These are phyloP conservation scores for Naganishia sp. DNA, from an alignment of 1,284 basidiomycete species.

Conservation along the genomic window DNA sequence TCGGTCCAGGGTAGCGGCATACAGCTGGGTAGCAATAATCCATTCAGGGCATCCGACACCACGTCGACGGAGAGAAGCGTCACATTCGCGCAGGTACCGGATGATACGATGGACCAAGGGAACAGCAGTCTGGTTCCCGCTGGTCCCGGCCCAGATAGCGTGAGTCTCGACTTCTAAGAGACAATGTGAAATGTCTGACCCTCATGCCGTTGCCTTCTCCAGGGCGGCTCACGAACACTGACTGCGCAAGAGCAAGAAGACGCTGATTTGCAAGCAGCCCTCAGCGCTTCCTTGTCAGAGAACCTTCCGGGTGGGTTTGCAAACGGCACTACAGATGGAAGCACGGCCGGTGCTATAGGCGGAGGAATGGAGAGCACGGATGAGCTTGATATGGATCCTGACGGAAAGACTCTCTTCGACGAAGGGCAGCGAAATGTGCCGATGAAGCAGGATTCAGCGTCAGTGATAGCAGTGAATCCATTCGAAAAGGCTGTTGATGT, in stretches of 20 bases:
- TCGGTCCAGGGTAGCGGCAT: background rate
- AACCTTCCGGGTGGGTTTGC: conserved; percentile 10
- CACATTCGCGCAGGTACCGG: conserved; percentile 15
- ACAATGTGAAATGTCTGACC: background rate
- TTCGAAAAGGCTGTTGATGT: too few relatives aligned
- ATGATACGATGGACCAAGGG: conserved; percentile 20
- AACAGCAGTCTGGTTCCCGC: conserved; percentile 17
- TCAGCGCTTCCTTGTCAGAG: conserved; percentile 11
- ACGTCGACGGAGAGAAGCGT: conserved; percentile 16
- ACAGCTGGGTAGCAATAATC: conserved; percentile 23
- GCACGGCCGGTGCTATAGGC: background rate
- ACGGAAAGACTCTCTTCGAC: conserved; percentile 14
- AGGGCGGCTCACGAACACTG: background rate
- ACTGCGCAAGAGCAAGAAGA: conserved; percentile 26
- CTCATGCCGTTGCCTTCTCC: background rate
- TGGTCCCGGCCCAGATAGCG: background rate
- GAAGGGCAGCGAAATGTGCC: conserved; percentile 20
- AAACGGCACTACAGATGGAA: background rate
- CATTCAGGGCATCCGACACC: conserved; percentile 5
- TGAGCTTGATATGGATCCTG: conserved; percentile 21
- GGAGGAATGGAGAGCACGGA: conserved; percentile 7
- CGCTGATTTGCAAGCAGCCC: conserved; percentile 21
- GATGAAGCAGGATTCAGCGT: conserved; percentile 14
- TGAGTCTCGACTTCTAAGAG: background rate
- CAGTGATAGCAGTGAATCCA: background rate